Percentiles rank a stretch among this genome's conserved stretches.
phyloP scores from a whole-genome alignment of 2,329 filamentous ascomycete genomes.

The Colletotrichum coccodes region DNA sequence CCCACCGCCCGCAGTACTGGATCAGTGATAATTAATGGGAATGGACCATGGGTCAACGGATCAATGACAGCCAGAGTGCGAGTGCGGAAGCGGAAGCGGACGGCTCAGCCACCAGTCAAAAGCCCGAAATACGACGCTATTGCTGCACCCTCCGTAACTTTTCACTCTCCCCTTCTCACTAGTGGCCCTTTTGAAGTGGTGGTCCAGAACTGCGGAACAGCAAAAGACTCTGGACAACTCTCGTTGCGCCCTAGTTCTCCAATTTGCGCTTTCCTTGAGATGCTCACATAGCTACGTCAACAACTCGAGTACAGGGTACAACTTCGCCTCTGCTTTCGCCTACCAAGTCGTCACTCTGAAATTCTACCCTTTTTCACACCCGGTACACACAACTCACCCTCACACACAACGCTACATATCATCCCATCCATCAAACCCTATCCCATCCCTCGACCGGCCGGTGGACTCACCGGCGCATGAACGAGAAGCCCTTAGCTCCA shows the following conservation, averaged over 20 bases:
- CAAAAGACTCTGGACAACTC: not conserved
- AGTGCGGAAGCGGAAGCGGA: conserved; percentile 28
- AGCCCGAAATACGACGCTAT: conserved; percentile 20
- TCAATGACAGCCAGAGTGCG: conserved; percentile 4
- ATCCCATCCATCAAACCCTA: conserved; percentile 1
- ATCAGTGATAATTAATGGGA: not conserved
- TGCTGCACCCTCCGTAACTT: conserved; percentile 26
- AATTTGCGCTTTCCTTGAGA: not conserved
- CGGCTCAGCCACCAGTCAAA: conserved; percentile 19
- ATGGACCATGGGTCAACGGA: not conserved
- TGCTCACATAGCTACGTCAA: not conserved
- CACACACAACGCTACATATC: not conserved
- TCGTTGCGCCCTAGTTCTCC: not conserved
- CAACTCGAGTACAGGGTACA: not conserved
- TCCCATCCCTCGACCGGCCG: conserved; percentile 14
- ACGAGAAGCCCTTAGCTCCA: conserved; percentile 27
- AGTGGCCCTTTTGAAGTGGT: not conserved
- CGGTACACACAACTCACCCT: not conserved
- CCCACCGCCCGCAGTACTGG: conserved; percentile 10
- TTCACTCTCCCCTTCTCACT: not conserved
- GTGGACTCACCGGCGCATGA: conserved; percentile 23
- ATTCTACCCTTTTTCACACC: not conserved
- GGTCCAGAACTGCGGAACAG: not conserved
- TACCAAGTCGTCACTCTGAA: not conserved
- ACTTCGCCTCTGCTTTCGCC: not conserved